Base-by-base conservation (phyloP, 2,329 filamentous ascomycete species). In the Fusarium praegraminearum region DNA sequence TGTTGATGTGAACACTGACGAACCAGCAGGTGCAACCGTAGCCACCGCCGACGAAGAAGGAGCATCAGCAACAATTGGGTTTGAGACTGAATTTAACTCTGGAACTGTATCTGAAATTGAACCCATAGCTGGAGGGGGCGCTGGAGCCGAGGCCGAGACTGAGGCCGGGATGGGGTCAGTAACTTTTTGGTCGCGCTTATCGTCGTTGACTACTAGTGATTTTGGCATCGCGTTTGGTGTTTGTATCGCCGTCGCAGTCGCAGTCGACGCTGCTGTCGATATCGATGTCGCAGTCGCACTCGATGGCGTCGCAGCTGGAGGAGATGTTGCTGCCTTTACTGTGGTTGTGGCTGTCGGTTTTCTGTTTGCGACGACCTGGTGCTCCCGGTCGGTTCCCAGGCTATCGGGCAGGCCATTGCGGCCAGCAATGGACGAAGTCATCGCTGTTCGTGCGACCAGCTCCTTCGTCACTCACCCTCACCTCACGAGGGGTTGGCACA, bases 371-470 rank as follows among this genome's bases (percentile, higher is more conserved):
- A 71, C 63, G 61, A 65, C 59, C 66, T 74, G 70, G 47, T 70
- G 55, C 46, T 73, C 65, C 66, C 62, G 69, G 63, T 71, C 68
- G 43, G 61, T 58, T 45, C 69, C 62, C 55, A 71, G 64, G 67
- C 58, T 63, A 57, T 67, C 62, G 58, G 65, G 62, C 53, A 70
- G 64, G 73, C 73, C 75, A 70, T 75, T 70, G 65, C 77, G 79
- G 79, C 79, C 80, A 78, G 78, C 81, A 78, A 81, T 81, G 76
- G 85, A 86, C 86, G 85, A 88, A 86, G 84, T 87, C 86, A 88
- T 87, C 85, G 85, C 86, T 87, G 79, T 80, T 83, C 78, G 77
- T 76, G 68, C 73, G 78, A 84, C 64, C 84, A 86, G 85, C 85
- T 87, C 84, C 81, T 87, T 85, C 85, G 84, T 83, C 85, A 79